Base-by-base conservation (phyloP, 352 stramenopile genomes). In the Globisporangium middletonii region DNA sequence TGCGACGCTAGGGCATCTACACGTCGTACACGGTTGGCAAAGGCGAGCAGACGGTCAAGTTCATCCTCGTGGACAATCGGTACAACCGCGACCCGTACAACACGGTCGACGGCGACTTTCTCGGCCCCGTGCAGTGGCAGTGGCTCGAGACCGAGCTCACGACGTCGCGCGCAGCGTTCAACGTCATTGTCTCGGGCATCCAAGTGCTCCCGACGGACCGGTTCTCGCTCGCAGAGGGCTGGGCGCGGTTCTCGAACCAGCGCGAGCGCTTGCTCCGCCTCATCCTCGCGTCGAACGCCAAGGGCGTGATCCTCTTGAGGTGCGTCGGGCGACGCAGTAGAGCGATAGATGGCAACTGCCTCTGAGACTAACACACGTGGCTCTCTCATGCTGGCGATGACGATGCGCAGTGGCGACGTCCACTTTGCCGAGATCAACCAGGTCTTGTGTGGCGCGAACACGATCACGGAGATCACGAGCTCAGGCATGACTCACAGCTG, bases 401-500 rank as follows among this genome's bases (percentile, higher is more conserved):
- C 11, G 33, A 38, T 38, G 33, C 33, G 42, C 47, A 96, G 76
- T 73, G 94, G 94, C 3, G 94, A 98, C 69, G 90, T 98, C 0
- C 93, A 98, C 60, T 97, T 97, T 60, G 74, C 79, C 7, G 89
- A 98, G 67, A 76, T 98, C 62, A 89, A 97, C 63, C 84, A 96
- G 55, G 94, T 97, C 44, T 73, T 95, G 56, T 98, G 93, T 43
- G 81, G 72, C 50, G 52, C 65, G 33, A 86, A 84, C 30, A 71
- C 73, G 19, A 75, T 89, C 53, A 89, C 83, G 3, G 83, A 92
- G 55, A 88, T 98, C 44, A 97, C 93, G 3, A 97, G 89, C 47
- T 96, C 83, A 15, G 93, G 93, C 27, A 87, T 98, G 83, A 98
- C 92, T 5, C 92, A 98, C 62, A 96, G 89, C 37, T 98, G 94